Evolutionary conservation across 106 monocot species (phyloP).

Genomic region (Iris macrosiphon): DNA sequence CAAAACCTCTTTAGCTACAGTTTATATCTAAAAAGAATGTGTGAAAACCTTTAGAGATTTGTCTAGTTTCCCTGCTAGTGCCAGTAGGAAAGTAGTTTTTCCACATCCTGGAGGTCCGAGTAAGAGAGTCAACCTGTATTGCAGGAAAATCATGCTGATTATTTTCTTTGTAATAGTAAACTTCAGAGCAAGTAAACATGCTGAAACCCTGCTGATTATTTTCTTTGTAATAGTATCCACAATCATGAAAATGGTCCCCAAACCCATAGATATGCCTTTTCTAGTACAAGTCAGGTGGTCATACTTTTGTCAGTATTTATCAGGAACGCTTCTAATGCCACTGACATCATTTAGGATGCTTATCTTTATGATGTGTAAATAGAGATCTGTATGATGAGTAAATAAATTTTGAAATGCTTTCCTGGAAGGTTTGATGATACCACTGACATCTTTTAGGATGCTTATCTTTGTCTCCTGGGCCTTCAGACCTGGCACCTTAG

Average conservation of each 20-base stretch:
- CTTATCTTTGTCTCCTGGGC: constrained; percentile 30
- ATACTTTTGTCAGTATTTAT: too few species aligned
- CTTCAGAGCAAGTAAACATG: background rate
- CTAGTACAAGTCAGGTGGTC: too few species aligned
- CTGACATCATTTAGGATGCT: too few species aligned
- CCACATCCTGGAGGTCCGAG: constrained; percentile 85
- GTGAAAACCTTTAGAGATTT: constrained; percentile 52
- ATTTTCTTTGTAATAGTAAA: too few species aligned
- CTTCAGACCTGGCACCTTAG: constrained; percentile 17
- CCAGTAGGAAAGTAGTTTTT: constrained; percentile 58
- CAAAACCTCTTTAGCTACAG: too few species aligned
- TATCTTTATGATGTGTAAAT: too few species aligned
- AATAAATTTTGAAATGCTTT: constrained; percentile 10
- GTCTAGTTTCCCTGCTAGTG: constrained; percentile 62
- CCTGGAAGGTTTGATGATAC: constrained; percentile 76
- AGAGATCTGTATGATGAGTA: too few species aligned
- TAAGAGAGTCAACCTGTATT: constrained; percentile 66
- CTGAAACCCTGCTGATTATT: too few species aligned
- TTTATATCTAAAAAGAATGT: background rate
- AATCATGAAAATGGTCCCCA: too few species aligned
- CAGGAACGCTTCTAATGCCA: too few species aligned
- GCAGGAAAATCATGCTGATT: background rate
- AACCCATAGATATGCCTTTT: too few species aligned
- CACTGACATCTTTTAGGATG: constrained; percentile 53
- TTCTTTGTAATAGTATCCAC: too few species aligned